phyloP scores from a whole-genome alignment of 768 basidiomycete genomes.

The Lepiota venenata region DNA sequence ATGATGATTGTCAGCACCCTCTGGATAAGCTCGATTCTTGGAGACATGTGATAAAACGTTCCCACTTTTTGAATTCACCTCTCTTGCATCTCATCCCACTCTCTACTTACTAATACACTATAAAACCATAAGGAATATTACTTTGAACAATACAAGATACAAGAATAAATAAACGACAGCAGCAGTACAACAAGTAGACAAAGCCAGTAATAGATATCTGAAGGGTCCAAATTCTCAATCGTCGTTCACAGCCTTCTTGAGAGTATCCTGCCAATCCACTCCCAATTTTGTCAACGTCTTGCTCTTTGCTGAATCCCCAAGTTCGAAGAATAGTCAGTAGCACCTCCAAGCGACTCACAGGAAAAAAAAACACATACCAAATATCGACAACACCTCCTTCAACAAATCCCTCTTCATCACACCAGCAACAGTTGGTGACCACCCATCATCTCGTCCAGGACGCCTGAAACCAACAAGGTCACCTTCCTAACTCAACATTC shows the following conservation, averaged over 20 bases:
- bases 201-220: background rate
- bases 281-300: conserved; percentile 74
- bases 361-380: conserved; percentile 50
- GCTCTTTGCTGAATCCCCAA: conserved; percentile 53
- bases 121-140: no score
- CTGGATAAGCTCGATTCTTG: no score
- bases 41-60: no score
- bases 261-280: conserved; percentile 76
- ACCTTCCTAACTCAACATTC: conserved; percentile 1
- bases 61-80: no score
- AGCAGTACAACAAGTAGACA: no score
- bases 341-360: background rate
- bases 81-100: no score
- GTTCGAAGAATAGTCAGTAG: background rate
- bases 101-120: no score
- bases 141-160: no score
- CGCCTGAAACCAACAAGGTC: conserved; percentile 44
- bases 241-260: conserved; percentile 61
- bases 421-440: conserved; percentile 69
- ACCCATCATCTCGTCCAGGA: conserved; percentile 58
- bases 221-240: conserved; percentile 22
- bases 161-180: background rate
- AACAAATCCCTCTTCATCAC: conserved; percentile 79
- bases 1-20: no score
- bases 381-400: conserved; percentile 73